Evolutionary conservation across 31 red algal species (phyloP).

Genomic region (Bonnemaisonia californica): DNA sequence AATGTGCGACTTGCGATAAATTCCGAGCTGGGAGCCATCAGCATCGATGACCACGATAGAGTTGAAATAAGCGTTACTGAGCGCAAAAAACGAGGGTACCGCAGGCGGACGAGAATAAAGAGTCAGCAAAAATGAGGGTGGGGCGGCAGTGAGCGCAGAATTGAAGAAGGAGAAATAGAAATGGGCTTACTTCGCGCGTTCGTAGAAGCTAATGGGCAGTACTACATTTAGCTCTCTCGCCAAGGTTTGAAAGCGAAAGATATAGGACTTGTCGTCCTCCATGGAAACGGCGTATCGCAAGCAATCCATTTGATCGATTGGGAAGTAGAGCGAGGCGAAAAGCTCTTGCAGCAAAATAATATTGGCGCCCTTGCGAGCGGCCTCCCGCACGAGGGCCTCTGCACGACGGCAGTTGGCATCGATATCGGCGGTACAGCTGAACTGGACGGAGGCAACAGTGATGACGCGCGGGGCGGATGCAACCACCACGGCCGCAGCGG

Average conservation of each 20-base stretch:
- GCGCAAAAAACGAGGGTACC: background rate
- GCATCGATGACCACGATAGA: constrained; percentile 86
- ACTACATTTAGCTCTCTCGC: constrained; percentile 71
- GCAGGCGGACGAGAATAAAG: background rate
- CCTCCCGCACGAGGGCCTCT: constrained; percentile 49
- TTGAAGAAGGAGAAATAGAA: background rate
- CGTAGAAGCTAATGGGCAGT: constrained; percentile 87
- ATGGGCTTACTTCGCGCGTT: constrained; percentile 79
- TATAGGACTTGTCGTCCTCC: constrained; percentile 52
- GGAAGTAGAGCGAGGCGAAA: constrained; percentile 87
- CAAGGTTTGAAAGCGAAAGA: constrained; percentile 73
- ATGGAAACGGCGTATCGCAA: constrained; percentile 67
- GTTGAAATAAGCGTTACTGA: constrained; percentile 80
- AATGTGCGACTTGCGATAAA: constrained; percentile 95
- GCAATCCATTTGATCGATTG: constrained; percentile 73
- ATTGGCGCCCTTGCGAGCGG: constrained; percentile 68
- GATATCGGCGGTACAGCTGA: constrained; percentile 57
- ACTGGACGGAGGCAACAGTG: constrained; percentile 56
- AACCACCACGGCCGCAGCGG: constrained; percentile 38
- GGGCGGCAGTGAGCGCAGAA: background rate
- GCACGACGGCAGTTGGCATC: constrained; percentile 59
- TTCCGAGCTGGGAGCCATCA: constrained; percentile 70
- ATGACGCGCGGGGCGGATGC: constrained; percentile 51
- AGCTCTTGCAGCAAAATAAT: constrained; percentile 92
- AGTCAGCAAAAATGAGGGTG: background rate